Evolutionary conservation across 1,284 basidiomycete species (phyloP).

Genomic region (Neonothopanus nambi): DNA sequence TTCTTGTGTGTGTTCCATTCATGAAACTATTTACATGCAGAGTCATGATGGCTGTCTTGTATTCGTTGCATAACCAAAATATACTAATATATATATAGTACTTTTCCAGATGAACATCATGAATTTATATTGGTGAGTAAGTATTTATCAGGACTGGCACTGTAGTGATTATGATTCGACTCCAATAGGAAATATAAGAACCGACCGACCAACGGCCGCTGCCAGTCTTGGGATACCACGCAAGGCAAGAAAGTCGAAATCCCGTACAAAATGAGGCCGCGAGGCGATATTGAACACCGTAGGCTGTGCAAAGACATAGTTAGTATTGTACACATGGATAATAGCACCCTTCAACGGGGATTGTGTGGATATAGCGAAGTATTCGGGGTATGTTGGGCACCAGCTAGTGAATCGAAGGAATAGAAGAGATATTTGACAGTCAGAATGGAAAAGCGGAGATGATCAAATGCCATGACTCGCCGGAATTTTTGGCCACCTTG

Average conservation of each 20-base stretch:
- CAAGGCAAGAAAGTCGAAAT: constrained; percentile 72
- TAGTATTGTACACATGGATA: constrained; percentile 66
- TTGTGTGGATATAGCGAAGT: constrained; percentile 71
- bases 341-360: constrained; percentile 60
- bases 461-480: constrained; percentile 34
- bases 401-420: constrained; percentile 44
- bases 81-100: not conserved
- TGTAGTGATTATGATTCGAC: constrained; percentile 39
- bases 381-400: constrained; percentile 72
- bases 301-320: constrained; percentile 63
- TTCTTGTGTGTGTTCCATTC: not conserved
- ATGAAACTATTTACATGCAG: not conserved
- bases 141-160: not conserved
- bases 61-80: not conserved
- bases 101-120: not conserved
- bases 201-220: constrained; percentile 59
- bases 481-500: constrained; percentile 70
- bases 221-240: constrained; percentile 62
- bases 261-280: constrained; percentile 62
- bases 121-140: not conserved
- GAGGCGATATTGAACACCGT: constrained; percentile 56
- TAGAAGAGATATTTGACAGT: constrained; percentile 10
- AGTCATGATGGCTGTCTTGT: not conserved
- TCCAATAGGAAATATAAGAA: constrained; percentile 52
- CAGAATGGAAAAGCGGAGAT: constrained; percentile 12